These are phyloP conservation scores for Tulasnella sp. DNA, from an alignment of 768 basidiomycete species.

Conservation along the genomic window DNA sequence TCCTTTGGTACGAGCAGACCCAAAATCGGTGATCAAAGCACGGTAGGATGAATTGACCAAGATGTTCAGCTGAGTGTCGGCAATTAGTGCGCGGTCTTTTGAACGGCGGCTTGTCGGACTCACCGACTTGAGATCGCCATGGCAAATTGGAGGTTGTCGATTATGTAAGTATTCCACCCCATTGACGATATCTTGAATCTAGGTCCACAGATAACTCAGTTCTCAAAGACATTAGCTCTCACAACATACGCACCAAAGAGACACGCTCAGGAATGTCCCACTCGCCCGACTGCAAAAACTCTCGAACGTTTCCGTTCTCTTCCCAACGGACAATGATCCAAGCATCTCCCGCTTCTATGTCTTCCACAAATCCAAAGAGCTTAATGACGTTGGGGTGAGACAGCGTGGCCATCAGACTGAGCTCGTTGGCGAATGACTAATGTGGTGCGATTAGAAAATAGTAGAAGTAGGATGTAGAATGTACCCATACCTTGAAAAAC, in stretches of 20 bases:
- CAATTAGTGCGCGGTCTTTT: too few relatives aligned
- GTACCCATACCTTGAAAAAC: not conserved
- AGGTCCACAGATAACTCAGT: not conserved
- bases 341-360: not conserved
- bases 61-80: not conserved
- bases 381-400: not conserved
- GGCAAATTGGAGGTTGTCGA: not conserved
- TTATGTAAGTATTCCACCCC: not conserved
- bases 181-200: not conserved
- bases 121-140: not conserved
- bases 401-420: not conserved
- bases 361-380: not conserved
- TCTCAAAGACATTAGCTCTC: too few relatives aligned
- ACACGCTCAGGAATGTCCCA: not conserved
- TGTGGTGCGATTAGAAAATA: not conserved
- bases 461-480: not conserved
- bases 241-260: not conserved
- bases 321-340: not conserved
- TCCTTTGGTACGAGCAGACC: not conserved
- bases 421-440: not conserved
- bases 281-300: not conserved
- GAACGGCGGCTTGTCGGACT: not conserved
- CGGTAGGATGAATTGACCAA: not conserved
- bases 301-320: not conserved
- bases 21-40: not conserved